Base-by-base conservation (phyloP, 371 early-diverging fungal genomes). In the Encephalitozoon cuniculi region DNA sequence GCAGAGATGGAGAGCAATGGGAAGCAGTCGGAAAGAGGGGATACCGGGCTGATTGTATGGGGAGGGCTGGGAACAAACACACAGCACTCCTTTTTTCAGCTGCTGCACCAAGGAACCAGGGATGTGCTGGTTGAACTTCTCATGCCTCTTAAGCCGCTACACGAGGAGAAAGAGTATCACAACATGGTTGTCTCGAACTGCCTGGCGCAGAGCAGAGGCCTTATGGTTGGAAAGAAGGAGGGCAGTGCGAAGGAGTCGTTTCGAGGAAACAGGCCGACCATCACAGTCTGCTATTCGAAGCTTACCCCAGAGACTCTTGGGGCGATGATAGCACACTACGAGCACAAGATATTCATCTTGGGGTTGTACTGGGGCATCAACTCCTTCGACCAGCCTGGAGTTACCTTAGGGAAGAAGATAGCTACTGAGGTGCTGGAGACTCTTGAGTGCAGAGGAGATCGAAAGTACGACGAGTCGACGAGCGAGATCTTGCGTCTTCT, bases 1-100 rank as follows among this genome's bases (percentile, higher is more conserved):
- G 95, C 94, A 75, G 96, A 97, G 84, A 97, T 97, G 98, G 98
- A 97, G 86, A 94, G 94, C 51, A 97, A 97, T 84, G 98, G 98
- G 81, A 97, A 97, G 86, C 91, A 90, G 74, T 88, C 90, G 59
- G 90, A 91, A 73, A 90, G 92, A 43, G 87, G 89, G 68, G 91
- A 91, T 71, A 94, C 96, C 23, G 95, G 94, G 37, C 94, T 95
- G 41, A 93, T 96, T 85, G 92, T 97, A 78, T 96, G 96, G 93
- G 98, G 98, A 80, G 96, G 96, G 81, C 91, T 94, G 26, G 98
- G 98, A 49, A 97, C 98, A 79, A 94, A 96, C 85, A 93, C 93
- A 65, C 98, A 97, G 86, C 98, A 97, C 79, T 96, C 98, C 21
- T 97, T 96, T 87, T 97, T 96, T 85, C 98, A 97, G 86, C 87